phyloP scores from a whole-genome alignment of 306 rosid genomes.

The Vigna nakashimae region DNA sequence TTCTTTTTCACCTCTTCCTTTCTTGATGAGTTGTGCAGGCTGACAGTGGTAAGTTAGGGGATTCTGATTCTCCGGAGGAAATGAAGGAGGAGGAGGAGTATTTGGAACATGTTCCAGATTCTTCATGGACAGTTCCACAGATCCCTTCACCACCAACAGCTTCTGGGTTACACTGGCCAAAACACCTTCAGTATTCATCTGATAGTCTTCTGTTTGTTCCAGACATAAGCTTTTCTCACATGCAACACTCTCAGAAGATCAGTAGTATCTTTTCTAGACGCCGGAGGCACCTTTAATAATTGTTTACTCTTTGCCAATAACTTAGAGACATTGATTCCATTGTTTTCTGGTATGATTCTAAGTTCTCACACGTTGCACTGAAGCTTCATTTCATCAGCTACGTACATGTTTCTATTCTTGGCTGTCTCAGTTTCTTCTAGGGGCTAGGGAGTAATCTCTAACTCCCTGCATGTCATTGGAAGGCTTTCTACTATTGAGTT shows the following conservation, averaged over 20 bases:
- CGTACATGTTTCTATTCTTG: slow-evolving; percentile 25
- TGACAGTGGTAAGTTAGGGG: slow-evolving; percentile 79
- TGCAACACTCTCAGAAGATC: slow-evolving; percentile 51
- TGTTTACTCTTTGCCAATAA: slow-evolving; percentile 32
- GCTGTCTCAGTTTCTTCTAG: slow-evolving; percentile 32
- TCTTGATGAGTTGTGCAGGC: slow-evolving; percentile 58
- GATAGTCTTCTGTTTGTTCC: slow-evolving; percentile 69
- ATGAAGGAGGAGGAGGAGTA: slow-evolving; percentile 62
- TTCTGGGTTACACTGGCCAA: slow-evolving; percentile 86
- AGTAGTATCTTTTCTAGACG: slow-evolving; percentile 48
- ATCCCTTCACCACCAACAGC: slow-evolving; percentile 91
- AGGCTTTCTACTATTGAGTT: slow-evolving; percentile 21
- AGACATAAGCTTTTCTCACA: slow-evolving; percentile 53
- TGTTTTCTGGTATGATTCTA: slow-evolving; percentile 44
- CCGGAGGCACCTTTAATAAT: slow-evolving; percentile 56
- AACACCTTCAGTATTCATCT: slow-evolving; percentile 51
- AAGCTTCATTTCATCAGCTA: slow-evolving; percentile 31
- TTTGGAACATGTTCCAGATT: slow-evolving; percentile 68
- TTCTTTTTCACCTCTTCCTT: slow-evolving; percentile 34
- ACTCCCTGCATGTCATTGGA: slow-evolving; percentile 36
- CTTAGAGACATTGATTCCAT: slow-evolving; percentile 28
- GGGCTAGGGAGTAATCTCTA: slow-evolving; percentile 33
- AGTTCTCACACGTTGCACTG: slow-evolving; percentile 36
- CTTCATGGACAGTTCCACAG: slow-evolving; percentile 85
- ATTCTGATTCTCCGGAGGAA: slow-evolving; percentile 72